A percentile compares a stretch with the other conserved stretches of the same genome.
Evolutionary conservation across 352 stramenopile genomes (phyloP).

Genomic region (Globisporangium spiculum): DNA sequence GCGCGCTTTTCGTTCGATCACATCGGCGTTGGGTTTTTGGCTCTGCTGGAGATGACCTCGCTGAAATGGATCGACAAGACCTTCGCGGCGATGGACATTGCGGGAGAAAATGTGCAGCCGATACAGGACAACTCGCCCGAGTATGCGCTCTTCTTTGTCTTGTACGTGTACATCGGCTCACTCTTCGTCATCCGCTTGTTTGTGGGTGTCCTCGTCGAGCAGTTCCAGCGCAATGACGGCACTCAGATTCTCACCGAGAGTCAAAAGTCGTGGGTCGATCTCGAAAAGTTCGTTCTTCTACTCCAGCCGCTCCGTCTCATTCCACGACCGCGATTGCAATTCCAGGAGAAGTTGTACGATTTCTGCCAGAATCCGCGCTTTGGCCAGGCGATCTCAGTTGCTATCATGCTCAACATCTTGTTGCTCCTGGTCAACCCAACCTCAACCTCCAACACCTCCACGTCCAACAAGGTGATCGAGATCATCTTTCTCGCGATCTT

Average conservation of each 20-base stretch:
- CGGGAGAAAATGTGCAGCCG: conserved; percentile 40
- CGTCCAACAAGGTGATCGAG: conserved; percentile 59
- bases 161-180: conserved; percentile 73
- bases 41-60: conserved; percentile 77
- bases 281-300: conserved; percentile 77
- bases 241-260: conserved; percentile 77
- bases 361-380: conserved; percentile 65
- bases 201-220: conserved; percentile 75
- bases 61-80: conserved; percentile 81
- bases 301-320: conserved; percentile 61
- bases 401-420: conserved; percentile 70
- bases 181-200: conserved; percentile 81
- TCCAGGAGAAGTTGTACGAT: conserved; percentile 49
- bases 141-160: conserved; percentile 65
- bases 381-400: conserved; percentile 39
- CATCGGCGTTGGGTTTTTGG: conserved; percentile 58
- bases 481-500: conserved; percentile 70
- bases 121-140: conserved; percentile 40
- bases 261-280: conserved; percentile 78
- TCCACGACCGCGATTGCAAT: conserved; percentile 29
- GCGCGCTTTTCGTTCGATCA: conserved; percentile 80
- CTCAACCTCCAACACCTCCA: conserved; percentile 18
- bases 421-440: conserved; percentile 63
- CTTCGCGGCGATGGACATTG: conserved; percentile 76
- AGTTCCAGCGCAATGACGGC: conserved; percentile 83